Conservation (phyloP, 148 eudicot species). For the Chenopodium album region DNA sequence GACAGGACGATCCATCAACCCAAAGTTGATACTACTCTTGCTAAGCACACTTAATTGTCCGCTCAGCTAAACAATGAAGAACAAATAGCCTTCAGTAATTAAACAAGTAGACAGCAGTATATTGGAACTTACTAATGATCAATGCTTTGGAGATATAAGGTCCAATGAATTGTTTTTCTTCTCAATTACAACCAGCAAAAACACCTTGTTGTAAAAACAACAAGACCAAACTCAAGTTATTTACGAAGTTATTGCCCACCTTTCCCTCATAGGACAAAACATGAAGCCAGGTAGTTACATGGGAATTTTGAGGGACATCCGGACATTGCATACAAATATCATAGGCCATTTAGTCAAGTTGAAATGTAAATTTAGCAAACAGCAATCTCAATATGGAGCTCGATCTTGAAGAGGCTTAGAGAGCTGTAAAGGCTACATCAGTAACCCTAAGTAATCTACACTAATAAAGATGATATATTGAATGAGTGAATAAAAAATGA, state of each 20-base stretch:
- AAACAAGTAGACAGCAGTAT: constrained; percentile 15
- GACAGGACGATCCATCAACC: constrained; percentile 61
- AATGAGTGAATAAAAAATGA: background rate
- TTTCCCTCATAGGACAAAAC: background rate
- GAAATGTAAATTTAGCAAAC: background rate
- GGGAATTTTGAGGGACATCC: background rate
- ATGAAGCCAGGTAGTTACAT: background rate
- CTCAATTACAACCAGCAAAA: background rate
- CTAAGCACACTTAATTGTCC: constrained; percentile 73
- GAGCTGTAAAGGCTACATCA: background rate
- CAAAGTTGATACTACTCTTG: constrained; percentile 68
- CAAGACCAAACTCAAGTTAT: background rate
- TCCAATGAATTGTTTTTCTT: background rate
- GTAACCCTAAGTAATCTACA: background rate
- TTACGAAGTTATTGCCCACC: background rate
- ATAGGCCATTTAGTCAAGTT: background rate
- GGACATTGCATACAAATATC: background rate
- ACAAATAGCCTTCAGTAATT: constrained; percentile 20
- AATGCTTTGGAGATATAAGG: constrained; percentile 2
- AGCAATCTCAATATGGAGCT: background rate
- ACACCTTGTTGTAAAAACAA: background rate
- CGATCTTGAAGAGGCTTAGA: background rate
- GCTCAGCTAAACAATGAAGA: constrained; percentile 57
- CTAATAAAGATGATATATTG: background rate
- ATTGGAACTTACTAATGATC: background rate